Base-by-base conservation (phyloP, 2,329 filamentous ascomycete genomes). In the Sphaceloma murrayae region DNA sequence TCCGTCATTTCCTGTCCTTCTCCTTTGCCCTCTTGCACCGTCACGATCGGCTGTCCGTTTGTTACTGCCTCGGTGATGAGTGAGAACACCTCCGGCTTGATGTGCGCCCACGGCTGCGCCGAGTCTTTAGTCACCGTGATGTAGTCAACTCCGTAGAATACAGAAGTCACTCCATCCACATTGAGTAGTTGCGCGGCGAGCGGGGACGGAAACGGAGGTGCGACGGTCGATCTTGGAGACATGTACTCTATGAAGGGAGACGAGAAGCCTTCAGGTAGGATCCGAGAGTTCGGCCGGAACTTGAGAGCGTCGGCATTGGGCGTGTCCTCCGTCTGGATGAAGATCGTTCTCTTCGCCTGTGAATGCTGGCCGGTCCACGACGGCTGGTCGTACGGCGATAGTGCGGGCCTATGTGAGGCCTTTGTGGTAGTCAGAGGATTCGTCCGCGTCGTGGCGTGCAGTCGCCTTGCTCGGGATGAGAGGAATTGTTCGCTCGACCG, bases 251-350 rank as follows among this genome's bases (percentile, higher is more conserved):
- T 74, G 63, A 88, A 95, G 5, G 85, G 75, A 2, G 81, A 78
- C 5, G 75, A 67, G 51, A 94, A 70, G 43, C 69, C 70, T 52
- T 82, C 72, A 16, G 91, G 89, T 1, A 98, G 75, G 42, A 98
- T 78, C 29, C 76, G 77, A 63, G 86, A 80, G 66, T 95, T 94
- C 2, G 91, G 91, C 29, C 93, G 75, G 67, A 98, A 98, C 68
- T 98, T 98, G 58, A 96, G 62, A 59, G 77, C 88, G 68, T 96
- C 87, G n/a, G 79, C 73, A 65, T 98, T 98, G 18, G 91, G 91
- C 1, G 91, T 98, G 52, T 75, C 77, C 60, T 96, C 89, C 4
- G 89, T 96, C 67, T 98, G 91, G 59, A 98, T 98, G 70, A 96
- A 98, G 64, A 98, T 94, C 17, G 79, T 87, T 52, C 89, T 80